Base-by-base conservation (phyloP, 768 basidiomycete genomes). In the Stropharia rugosoannulata region DNA sequence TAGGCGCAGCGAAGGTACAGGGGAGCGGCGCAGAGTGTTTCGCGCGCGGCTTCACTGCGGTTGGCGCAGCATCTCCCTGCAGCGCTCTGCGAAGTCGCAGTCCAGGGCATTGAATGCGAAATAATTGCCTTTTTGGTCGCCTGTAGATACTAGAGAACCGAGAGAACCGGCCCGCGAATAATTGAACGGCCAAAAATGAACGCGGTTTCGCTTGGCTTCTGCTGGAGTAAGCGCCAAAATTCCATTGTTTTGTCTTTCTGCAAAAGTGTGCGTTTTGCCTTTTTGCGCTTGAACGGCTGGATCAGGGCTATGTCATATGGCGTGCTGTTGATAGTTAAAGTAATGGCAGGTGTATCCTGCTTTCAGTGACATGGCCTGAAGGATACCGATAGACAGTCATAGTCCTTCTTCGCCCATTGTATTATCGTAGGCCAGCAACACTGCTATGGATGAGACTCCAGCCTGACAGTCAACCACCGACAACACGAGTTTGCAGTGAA, bases 341-440 rank as follows among this genome's bases (percentile, higher is more conserved):
- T n/a, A n/a, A n/a, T 70, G 72, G 59, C 81, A 78, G 27, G 78
- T 73, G 50, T 74, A 71, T 0, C 79, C 78, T 22, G 81, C 80
- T 62, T 79, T 83, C 56, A 71, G 68, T 43, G 82, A 69, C 87
- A 91, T 91, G 12, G 55, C 53, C 35, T 78, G 74, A 38, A 92
- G 69, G 13, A 87, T 66, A 4, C 70, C 68, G 22, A 90, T 61
- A 0, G 78, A 77, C 9, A 77, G 75, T 46, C 65, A 68, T n/a
- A 86, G 64, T 35, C 69, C 67, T 19, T 79, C 76, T 8, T 81
- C 75, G 9, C 69, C 70, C 8, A 42, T 38, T 18, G 61, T 47
- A 4, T 49, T 39, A 27, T 62, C 59, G 32, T 69, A 60, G 4
- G 60, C 74, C 5, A 89, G 75, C 5, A 86, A 68, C 1, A 79